Evolutionary conservation across 257 asterid species (phyloP), one percentile per base, ranked within the genome.

Genomic region (Penstemon barbatus): DNA sequence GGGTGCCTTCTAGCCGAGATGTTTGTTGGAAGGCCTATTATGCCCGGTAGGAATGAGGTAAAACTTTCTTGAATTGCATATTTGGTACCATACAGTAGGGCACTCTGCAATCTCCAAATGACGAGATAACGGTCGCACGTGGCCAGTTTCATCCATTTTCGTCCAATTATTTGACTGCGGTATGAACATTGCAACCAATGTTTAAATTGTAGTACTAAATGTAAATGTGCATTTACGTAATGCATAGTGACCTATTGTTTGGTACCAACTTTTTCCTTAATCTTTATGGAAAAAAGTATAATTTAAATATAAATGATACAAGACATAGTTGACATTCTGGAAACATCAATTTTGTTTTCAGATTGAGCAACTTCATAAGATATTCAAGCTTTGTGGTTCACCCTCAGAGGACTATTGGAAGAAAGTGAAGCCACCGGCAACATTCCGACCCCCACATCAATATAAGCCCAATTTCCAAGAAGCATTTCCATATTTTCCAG

Each of bases 1-100:
- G 97, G 97, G 5, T 90, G 97, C 69, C 79, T 87, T 65, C 69
- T 90, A 40, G 95, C 84, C 0, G 95, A 90, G 71, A 87, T 90
- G 97, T 87, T 88, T 54, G 71, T 57, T 0, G 90, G 91, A 19
- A 79, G 86, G 48, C 89, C 97, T 52, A 88, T 90, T 69, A 80
- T 87, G 91, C 94, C 97, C 41, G 91, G 95, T 50, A 80, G 88
- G 65, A 90, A 83, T 36, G 97, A 90, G 95, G 97, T 87, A 80
- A 72, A 15, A 8, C n/a, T 3, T 46, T 58, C 40, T 48, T 69
- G 10, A 44, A 25, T 33, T 44, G 33, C 68, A 8, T 19, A 5
- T 15, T 19, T 8, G 43, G 33, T 6, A 40, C 63, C 13, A 57
- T 12, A 57, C 33, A 25, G 2, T 25, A 25, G 33, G 33, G 33